A percentile compares a stretch with the other conserved stretches of the same genome.
phyloP scores from a whole-genome alignment of 805 yeast species.

The Ogataea polymorpha region DNA sequence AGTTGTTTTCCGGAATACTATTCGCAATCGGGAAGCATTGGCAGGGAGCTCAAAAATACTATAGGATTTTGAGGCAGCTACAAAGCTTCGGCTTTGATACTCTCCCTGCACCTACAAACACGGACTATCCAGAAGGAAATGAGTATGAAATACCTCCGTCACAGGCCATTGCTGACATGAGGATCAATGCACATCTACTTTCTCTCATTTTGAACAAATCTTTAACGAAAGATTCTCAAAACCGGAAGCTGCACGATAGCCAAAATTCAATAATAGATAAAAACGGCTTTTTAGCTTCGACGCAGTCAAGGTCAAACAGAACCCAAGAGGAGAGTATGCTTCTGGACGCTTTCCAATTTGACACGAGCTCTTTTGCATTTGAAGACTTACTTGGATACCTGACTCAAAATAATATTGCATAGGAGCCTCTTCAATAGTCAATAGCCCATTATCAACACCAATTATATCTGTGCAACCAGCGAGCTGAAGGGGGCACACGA shows the following conservation, averaged over 20 bases:
- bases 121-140: conserved; percentile 23
- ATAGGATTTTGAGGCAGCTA: conserved; percentile 27
- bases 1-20: conserved; percentile 12
- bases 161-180: conserved; percentile 36
- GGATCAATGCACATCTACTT: conserved; percentile 31
- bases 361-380: conserved; percentile 20
- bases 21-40: conserved; percentile 25
- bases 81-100: conserved; percentile 23
- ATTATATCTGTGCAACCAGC: not conserved
- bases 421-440: not conserved
- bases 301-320: not conserved
- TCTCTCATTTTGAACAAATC: conserved; percentile 30
- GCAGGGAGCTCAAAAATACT: conserved; percentile 30
- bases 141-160: conserved; percentile 35
- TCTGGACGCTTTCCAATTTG: conserved; percentile 20
- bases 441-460: not conserved
- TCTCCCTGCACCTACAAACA: conserved; percentile 9
- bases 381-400: conserved; percentile 29
- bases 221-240: conserved; percentile 6
- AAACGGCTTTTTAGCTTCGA: not conserved
- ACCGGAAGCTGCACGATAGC: not conserved
- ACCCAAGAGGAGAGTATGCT: conserved; percentile 10
- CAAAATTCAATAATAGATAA: not conserved
- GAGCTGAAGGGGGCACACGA: too few relatives aligned
- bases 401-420: not conserved